Conservation (phyloP, 2,329 filamentous ascomycete genomes). For the Alternaria burnsii region DNA sequence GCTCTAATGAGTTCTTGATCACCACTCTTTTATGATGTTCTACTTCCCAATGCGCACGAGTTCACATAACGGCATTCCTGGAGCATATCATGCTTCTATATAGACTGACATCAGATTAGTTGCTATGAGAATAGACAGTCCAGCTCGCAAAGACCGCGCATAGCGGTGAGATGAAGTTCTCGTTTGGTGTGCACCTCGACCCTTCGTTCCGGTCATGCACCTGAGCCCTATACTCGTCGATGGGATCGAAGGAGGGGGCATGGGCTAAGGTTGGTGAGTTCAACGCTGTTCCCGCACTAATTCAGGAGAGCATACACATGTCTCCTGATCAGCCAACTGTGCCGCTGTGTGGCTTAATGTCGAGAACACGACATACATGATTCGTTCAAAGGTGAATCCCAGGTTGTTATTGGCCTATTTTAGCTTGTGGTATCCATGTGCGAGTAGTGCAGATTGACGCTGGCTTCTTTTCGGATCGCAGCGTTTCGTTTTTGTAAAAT, state of each 20-base stretch:
- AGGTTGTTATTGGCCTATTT: background rate
- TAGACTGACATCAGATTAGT: background rate
- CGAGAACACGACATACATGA: background rate
- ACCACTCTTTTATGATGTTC: background rate
- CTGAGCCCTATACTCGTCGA: background rate
- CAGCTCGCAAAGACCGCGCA: background rate
- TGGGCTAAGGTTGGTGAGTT: background rate
- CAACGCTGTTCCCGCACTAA: background rate
- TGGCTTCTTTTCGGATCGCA: background rate
- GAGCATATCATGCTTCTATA: background rate
- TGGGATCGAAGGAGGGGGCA: background rate
- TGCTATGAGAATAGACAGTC: background rate
- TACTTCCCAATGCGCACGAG: background rate
- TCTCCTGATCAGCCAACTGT: background rate
- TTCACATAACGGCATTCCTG: background rate
- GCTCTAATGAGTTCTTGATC: background rate
- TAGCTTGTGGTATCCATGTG: background rate
- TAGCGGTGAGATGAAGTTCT: background rate
- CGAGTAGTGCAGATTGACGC: background rate
- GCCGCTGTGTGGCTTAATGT: background rate
- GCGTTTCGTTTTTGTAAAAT: background rate
- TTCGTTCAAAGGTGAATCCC: background rate
- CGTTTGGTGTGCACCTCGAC: background rate
- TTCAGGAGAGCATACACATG: background rate
- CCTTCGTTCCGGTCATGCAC: background rate